phyloP scores from a whole-genome alignment of 192 early-diverging fungal species.

The Coemansia reversa region DNA sequence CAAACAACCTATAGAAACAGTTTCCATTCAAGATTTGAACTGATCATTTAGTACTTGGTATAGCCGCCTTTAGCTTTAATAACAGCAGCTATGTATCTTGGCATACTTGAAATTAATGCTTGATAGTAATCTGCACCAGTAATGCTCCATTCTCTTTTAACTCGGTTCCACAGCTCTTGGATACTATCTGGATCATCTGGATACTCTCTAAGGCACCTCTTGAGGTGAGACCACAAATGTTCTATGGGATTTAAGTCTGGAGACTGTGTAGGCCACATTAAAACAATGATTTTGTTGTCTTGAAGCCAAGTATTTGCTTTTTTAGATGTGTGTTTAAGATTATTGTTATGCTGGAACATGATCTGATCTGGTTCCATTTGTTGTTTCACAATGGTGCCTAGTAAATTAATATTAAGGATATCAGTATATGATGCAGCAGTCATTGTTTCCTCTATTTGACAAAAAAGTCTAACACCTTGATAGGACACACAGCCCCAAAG shows the following conservation, averaged over 20 bases:
- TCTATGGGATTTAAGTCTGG: neutral
- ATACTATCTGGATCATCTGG: neutral
- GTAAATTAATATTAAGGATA: too few species aligned
- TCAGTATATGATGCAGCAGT: too few species aligned
- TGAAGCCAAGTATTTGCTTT: too few species aligned
- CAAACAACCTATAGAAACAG: neutral
- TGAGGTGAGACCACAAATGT: neutral
- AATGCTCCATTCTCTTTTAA: neutral
- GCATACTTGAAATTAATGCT: neutral
- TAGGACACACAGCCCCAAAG: too few species aligned
- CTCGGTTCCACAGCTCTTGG: neutral
- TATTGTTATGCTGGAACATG: too few species aligned
- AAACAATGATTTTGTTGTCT: neutral
- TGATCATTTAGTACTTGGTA: neutral
- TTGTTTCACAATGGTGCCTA: too few species aligned
- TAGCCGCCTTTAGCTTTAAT: neutral
- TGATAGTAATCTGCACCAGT: neutral
- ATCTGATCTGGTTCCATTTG: too few species aligned
- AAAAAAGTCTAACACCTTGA: too few species aligned
- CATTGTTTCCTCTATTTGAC: too few species aligned
- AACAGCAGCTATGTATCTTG: neutral
- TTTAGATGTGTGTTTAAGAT: too few species aligned
- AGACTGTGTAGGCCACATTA: neutral
- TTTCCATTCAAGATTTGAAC: neutral
- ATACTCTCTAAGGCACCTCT: neutral